These are phyloP conservation scores for Ophiostoma australiae DNA, from an alignment of 2,329 filamentous ascomycete genomes.

Conservation along the genomic window DNA sequence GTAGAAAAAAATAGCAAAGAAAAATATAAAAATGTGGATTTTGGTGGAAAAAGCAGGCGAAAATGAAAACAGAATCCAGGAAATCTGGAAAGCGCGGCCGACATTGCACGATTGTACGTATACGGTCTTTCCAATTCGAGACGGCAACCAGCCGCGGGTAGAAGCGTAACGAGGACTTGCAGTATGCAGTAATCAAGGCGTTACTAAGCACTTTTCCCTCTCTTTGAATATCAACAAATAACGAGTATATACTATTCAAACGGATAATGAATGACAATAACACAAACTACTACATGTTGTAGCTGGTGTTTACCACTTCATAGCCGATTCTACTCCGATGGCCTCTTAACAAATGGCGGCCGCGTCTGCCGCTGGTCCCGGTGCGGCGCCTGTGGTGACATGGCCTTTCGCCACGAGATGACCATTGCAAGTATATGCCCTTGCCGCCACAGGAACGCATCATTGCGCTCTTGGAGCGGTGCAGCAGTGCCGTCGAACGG, in stretches of 20 bases:
- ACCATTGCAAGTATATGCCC: background rate
- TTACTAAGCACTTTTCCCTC: no score
- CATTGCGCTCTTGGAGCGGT: constrained; percentile 8
- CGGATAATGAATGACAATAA: no score
- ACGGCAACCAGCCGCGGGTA: background rate
- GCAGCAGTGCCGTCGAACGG: background rate
- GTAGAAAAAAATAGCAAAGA: background rate
- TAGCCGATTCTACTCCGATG: background rate
- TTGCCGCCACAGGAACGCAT: background rate
- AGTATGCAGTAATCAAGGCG: background rate
- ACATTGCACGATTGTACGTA: background rate
- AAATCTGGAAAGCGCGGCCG: background rate
- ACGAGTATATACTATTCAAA: no score
- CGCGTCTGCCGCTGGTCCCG: background rate
- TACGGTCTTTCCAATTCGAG: background rate
- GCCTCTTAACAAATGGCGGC: background rate
- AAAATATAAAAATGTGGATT: background rate
- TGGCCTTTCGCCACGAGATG: background rate
- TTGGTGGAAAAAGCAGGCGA: background rate
- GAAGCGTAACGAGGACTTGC: background rate
- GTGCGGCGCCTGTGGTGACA: background rate
- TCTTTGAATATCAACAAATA: no score
- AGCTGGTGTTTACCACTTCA: no score
- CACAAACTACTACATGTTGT: no score
- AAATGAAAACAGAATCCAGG: background rate